phyloP scores from a whole-genome alignment of 371 early-diverging fungal genomes.

The Haplosporangium sp. region DNA sequence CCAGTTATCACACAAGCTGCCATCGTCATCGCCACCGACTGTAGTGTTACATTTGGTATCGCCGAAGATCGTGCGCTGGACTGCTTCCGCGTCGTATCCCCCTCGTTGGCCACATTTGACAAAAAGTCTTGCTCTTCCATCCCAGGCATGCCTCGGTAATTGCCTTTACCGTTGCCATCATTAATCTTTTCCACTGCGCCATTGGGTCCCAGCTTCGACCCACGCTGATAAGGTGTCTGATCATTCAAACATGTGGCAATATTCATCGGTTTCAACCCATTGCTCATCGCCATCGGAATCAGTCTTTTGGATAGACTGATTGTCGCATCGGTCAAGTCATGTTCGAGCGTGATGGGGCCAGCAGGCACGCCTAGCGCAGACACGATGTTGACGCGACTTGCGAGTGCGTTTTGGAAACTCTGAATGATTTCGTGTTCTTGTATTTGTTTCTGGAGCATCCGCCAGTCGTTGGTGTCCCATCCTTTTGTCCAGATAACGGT shows the following conservation, averaged over 20 bases:
- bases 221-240: conserved; percentile 32
- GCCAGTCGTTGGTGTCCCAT: conserved; percentile 57
- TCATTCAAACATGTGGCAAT: conserved; percentile 30
- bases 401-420: conserved; percentile 15
- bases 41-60: too few species aligned
- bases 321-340: conserved; percentile 41
- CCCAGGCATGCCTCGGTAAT: conserved; percentile 31
- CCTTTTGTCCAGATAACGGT: conserved; percentile 57
- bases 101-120: neutral
- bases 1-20: too few species aligned
- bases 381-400: conserved; percentile 1
- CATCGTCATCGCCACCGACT: too few species aligned
- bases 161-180: conserved; percentile 16
- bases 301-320: conserved; percentile 29
- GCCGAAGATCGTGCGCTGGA: too few species aligned
- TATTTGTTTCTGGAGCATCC: conserved; percentile 37
- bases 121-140: conserved; percentile 41
- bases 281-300: conserved; percentile 27
- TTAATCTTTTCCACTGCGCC: conserved; percentile 34
- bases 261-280: conserved; percentile 42
- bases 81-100: neutral
- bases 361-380: conserved; percentile 15
- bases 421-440: conserved; percentile 21
- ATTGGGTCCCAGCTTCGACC: conserved; percentile 35
- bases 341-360: conserved; percentile 51